Evolutionary conservation across 192 early-diverging fungal genomes (phyloP), one percentile per base, ranked within the genome.

Genomic region (Linnemannia hyalina): DNA sequence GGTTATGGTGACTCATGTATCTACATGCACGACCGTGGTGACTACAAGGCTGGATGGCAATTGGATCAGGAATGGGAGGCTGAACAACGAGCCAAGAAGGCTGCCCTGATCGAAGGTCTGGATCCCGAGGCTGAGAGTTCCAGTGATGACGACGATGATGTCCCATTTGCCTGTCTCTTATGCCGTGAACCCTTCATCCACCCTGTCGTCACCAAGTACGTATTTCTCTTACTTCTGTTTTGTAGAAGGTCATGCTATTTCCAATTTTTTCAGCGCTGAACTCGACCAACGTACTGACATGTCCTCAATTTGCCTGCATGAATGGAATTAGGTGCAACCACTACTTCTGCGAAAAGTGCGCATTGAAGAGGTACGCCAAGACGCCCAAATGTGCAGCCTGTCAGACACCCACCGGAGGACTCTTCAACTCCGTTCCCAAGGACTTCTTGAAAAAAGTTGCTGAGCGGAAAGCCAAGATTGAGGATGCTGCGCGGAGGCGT

Each of bases 51-150:
- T 5, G 97, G 98, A 32, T 99, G 98, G 97, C 95, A 99, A 84
- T 86, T 99, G n/a, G 98, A 99, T 73, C 91, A 95, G 88, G 98
- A 99, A 88, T 99, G 97, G 98, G 98, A 99, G 55, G 97, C 96
- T 70, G 89, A 92, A 52, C 94, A 97, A 81, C 93, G 93, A 77
- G 89, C 85, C 49, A 93, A 94, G 80, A 89, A 93, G 90, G 70
- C 85, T 76, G 80, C 90, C 52, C 63, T 86, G 36, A 86, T 89
- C 44, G 89, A 93, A 57, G 87, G 88, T 72, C 74, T 90, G 32
- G 89, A 90, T n/a, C 91, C 92, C 11, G 88, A 90, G 3, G 68
- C 55, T 0, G 83, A 90, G 88, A 89, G 88, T 15, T 88, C 88
- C 70, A 80, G 89, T 47, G 89, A 91, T 22, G 92, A 93, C n/a